A percentile compares a stretch with the other conserved stretches of the same genome.
Evolutionary conservation across 2,329 filamentous ascomycete genomes (phyloP).

Genomic region (Ceratocystiopsis minuta): DNA sequence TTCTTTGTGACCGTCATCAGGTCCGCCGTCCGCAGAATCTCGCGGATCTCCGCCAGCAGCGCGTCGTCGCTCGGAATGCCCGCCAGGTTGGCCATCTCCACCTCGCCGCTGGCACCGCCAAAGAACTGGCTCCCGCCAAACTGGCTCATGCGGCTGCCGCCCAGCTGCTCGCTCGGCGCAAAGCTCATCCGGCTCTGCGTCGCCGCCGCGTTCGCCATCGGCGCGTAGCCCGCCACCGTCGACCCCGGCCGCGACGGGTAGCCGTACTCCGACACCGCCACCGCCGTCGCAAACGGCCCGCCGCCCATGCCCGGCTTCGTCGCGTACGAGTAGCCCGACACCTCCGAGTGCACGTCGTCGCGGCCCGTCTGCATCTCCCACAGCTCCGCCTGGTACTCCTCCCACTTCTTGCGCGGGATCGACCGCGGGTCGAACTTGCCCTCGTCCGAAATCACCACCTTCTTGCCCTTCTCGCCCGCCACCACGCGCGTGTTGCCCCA

Average conservation of each 20-base stretch:
- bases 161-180: slow-evolving; percentile 48
- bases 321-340: slow-evolving; percentile 86
- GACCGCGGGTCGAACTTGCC: slow-evolving; percentile 89
- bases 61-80: slow-evolving; percentile 77
- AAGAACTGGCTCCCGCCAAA: slow-evolving; percentile 43
- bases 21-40: slow-evolving; percentile 80
- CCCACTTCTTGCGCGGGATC: slow-evolving; percentile 97
- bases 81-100: slow-evolving; percentile 58
- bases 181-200: slow-evolving; percentile 52
- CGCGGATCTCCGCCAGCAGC: slow-evolving; percentile 79
- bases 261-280: slow-evolving; percentile 49
- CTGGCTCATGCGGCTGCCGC: slow-evolving; percentile 39
- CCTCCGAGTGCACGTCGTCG: slow-evolving; percentile 64
- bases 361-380: slow-evolving; percentile 88
- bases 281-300: slow-evolving; percentile 23
- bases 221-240: slow-evolving; percentile 23
- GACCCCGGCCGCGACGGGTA: slow-evolving; percentile 39
- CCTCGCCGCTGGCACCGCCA: slow-evolving; percentile 23
- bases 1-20: slow-evolving; percentile 99
- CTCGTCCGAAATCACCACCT: slow-evolving; percentile 87
- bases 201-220: slow-evolving; percentile 30
- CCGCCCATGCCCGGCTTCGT: slow-evolving; percentile 48
- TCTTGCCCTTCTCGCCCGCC: slow-evolving; percentile 80
- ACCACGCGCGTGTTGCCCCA: slow-evolving; percentile 99
- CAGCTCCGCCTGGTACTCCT: slow-evolving; percentile 93